Percentiles rank a stretch among this genome's conserved stretches.
Conservation (phyloP, 1,284 basidiomycete genomes). For the Stereum hirsutum region DNA sequence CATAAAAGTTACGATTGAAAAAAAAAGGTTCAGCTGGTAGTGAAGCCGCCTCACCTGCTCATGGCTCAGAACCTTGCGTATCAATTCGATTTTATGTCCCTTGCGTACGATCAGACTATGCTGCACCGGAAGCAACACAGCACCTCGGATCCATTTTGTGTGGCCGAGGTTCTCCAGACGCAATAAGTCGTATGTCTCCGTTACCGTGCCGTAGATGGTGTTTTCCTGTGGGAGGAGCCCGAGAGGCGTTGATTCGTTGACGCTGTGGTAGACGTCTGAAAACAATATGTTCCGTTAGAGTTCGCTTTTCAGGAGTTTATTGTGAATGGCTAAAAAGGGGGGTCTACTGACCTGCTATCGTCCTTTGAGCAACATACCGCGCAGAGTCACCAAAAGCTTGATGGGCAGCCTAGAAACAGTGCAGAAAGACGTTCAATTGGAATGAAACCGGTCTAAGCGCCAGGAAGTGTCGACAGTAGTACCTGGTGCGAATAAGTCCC, state of each 20-base stretch:
- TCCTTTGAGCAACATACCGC: constrained; percentile 39
- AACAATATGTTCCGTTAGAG: constrained; percentile 1
- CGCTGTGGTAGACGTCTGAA: constrained; percentile 45
- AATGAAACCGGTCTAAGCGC: not conserved
- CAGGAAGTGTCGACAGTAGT: no score
- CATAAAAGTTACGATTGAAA: not conserved
- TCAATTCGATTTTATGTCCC: constrained; percentile 42
- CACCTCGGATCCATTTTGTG: constrained; percentile 44
- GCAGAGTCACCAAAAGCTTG: constrained; percentile 44
- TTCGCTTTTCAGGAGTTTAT: not conserved
- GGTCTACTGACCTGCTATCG: constrained; percentile 39
- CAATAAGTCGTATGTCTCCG: constrained; percentile 63
- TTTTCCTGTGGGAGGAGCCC: constrained; percentile 73
- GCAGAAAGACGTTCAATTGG: not conserved
- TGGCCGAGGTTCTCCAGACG: constrained; percentile 31
- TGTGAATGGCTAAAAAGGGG: not conserved
- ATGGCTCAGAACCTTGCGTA: constrained; percentile 57
- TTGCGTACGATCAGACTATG: constrained; percentile 56
- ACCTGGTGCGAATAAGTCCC: constrained; percentile 78
- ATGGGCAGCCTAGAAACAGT: constrained; percentile 42
- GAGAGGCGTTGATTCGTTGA: constrained; percentile 31
- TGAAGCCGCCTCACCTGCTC: constrained; percentile 48
- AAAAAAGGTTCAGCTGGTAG: not conserved
- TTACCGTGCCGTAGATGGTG: constrained; percentile 61
- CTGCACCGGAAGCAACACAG: constrained; percentile 47